phyloP scores from a whole-genome alignment of 2,329 filamentous ascomycete species.

The Penicillium occitanis region DNA sequence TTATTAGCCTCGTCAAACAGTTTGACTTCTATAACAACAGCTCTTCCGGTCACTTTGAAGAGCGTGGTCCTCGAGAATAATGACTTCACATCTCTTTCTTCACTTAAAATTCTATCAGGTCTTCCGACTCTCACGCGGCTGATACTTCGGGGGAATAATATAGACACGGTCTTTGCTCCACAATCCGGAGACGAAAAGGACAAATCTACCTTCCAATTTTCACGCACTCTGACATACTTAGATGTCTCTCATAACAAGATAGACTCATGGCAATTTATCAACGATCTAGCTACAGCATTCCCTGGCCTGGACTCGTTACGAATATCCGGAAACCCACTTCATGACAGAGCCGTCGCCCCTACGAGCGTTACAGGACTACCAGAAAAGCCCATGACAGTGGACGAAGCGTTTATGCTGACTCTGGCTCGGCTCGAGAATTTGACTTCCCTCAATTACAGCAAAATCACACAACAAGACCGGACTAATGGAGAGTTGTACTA shows the following conservation, averaged over 20 bases:
- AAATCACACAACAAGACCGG: conserved; percentile 70
- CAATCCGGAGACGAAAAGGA: conserved; percentile 28
- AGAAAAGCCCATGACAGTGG: conserved; percentile 52
- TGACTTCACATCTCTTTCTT: conserved; percentile 35
- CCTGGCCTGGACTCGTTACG: conserved; percentile 74
- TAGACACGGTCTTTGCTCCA: conserved; percentile 48
- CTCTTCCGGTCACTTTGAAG: conserved; percentile 40
- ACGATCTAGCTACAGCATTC: conserved; percentile 65
- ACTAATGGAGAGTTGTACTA: conserved; percentile 93
- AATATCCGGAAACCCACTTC: conserved; percentile 83
- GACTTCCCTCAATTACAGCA: conserved; percentile 58
- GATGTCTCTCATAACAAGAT: conserved; percentile 74
- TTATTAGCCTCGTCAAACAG: conserved; percentile 40
- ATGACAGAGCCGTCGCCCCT: conserved; percentile 50
- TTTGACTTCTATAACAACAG: conserved; percentile 31
- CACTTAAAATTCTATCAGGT: conserved; percentile 50
- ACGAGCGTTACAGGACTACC: conserved; percentile 42
- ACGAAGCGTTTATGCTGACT: conserved; percentile 87
- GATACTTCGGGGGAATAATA: conserved; percentile 72
- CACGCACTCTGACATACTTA: conserved; percentile 59
- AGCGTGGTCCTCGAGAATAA: conserved; percentile 54
- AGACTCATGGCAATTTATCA: conserved; percentile 69
- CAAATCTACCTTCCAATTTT: conserved; percentile 51
- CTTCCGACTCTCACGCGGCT: conserved; percentile 55
- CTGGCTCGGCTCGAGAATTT: conserved; percentile 71